Percentiles rank a stretch among this genome's conserved stretches.
These are phyloP conservation scores for Hanseniaspora sp. DNA, from an alignment of 1,139 yeast species.

Conservation along the genomic window DNA sequence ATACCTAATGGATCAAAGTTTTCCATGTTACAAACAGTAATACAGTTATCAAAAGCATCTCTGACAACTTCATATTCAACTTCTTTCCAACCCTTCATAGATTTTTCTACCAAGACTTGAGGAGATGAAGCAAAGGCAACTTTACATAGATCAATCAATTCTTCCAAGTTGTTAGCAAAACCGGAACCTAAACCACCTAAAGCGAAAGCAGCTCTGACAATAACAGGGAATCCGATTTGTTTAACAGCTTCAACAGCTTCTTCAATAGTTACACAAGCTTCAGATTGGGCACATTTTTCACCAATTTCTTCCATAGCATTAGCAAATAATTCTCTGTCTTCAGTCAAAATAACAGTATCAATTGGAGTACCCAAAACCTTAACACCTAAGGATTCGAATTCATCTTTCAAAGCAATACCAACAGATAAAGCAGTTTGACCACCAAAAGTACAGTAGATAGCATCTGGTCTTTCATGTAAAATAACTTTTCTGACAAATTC, in stretches of 20 bases:
- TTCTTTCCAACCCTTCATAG: constrained; percentile 99
- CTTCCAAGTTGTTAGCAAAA: constrained; percentile 81
- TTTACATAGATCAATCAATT: constrained; percentile 72
- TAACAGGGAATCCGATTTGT: constrained; percentile 86
- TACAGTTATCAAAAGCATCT: constrained; percentile 94
- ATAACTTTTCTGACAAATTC: constrained; percentile 94
- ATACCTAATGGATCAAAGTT: constrained; percentile 97
- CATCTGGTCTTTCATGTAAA: constrained; percentile 90
- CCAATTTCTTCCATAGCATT: constrained; percentile 87
- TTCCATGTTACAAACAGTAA: constrained; percentile 98
- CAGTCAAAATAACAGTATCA: constrained; percentile 91
- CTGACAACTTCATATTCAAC: constrained; percentile 98
- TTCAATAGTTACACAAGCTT: constrained; percentile 64
- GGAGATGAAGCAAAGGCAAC: constrained; percentile 94
- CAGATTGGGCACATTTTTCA: constrained; percentile 89
- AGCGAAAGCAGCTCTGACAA: constrained; percentile 95
- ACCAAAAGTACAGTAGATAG: constrained; percentile 93
- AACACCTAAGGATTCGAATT: constrained; percentile 82
- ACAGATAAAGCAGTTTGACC: constrained; percentile 97
- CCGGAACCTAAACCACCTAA: constrained; percentile 98
- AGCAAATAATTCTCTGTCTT: constrained; percentile 93
- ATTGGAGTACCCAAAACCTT: constrained; percentile 94
- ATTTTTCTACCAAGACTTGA: constrained; percentile 86
- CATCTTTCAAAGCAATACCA: constrained; percentile 91
- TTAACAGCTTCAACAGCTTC: constrained; percentile 82